Evolutionary conservation across 352 stramenopile species (phyloP).

Genomic region (Phytopythium sindhum): DNA sequence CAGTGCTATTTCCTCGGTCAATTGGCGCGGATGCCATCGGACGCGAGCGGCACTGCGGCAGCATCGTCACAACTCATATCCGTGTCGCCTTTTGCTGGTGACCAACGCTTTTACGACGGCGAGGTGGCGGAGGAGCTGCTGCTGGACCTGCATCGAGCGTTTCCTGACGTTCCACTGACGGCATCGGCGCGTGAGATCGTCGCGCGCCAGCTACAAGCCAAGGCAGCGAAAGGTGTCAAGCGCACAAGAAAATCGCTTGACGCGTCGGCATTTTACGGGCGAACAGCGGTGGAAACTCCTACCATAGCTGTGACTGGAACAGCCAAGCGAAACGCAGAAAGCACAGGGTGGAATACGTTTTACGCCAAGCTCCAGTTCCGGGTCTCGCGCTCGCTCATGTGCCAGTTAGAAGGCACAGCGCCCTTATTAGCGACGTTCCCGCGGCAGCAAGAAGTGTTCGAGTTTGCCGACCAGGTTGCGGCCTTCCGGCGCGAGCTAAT

Average conservation of each 20-base stretch:
- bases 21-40: constrained; percentile 6
- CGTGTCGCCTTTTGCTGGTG: neutral
- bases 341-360: constrained; percentile 38
- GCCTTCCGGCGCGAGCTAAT: constrained; percentile 30
- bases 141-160: constrained; percentile 32
- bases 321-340: neutral
- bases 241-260: constrained; percentile 27
- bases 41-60: neutral
- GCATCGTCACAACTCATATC: no score
- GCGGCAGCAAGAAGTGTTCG: constrained; percentile 75
- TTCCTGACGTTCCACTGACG: constrained; percentile 46
- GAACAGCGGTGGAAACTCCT: neutral
- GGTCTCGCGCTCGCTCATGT: constrained; percentile 69
- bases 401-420: constrained; percentile 73
- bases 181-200: constrained; percentile 16
- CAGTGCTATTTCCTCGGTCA: constrained; percentile 57
- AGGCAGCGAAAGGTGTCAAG: constrained; percentile 8
- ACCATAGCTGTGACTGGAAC: neutral
- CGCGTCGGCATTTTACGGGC: constrained; percentile 31
- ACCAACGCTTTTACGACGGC: constrained; percentile 17
- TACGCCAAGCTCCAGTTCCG: constrained; percentile 78
- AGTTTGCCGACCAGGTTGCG: constrained; percentile 65
- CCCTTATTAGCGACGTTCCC: constrained; percentile 62
- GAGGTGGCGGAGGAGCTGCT: constrained; percentile 35
- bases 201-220: constrained; percentile 1